Conservation (phyloP, 1,284 basidiomycete genomes). For the Wolfiporia cocos region DNA sequence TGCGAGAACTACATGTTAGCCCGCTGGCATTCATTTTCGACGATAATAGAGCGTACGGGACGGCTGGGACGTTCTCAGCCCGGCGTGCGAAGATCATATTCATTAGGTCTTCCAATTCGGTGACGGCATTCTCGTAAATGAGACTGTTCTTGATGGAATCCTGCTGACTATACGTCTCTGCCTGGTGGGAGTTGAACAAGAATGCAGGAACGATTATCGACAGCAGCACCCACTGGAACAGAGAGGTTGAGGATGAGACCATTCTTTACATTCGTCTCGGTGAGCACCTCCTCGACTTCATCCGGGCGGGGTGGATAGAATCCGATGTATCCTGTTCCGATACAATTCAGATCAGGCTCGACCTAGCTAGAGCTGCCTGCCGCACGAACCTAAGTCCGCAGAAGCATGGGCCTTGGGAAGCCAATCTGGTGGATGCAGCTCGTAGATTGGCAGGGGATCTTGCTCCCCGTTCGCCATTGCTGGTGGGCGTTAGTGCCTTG, state of each 20-base stretch:
- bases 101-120: slow-evolving; percentile 74
- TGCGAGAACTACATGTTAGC: too few species aligned
- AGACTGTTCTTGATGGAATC: slow-evolving; percentile 46
- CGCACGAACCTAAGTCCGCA: slow-evolving; percentile 53
- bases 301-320: slow-evolving; percentile 81
- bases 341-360: slow-evolving; percentile 5
- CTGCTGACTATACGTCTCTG: slow-evolving; percentile 61
- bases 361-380: too few species aligned
- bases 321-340: slow-evolving; percentile 67
- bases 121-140: slow-evolving; percentile 47
- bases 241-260: slow-evolving; percentile 62
- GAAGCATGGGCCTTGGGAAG: slow-evolving; percentile 56
- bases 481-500: too few species aligned
- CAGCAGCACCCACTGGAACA: slow-evolving; percentile 47
- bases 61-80: slow-evolving; percentile 42
- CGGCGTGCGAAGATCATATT: slow-evolving; percentile 71
- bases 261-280: slow-evolving; percentile 71
- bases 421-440: slow-evolving; percentile 67
- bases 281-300: slow-evolving; percentile 83
- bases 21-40: too few species aligned
- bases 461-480: slow-evolving; percentile 23
- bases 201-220: neutral
- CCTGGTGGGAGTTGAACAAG: slow-evolving; percentile 29
- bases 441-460: slow-evolving; percentile 47
- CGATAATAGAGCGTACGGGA: slow-evolving; percentile 48